Base-by-base conservation (phyloP, 2,329 filamentous ascomycete species). In the Aureobasidium sp. region DNA sequence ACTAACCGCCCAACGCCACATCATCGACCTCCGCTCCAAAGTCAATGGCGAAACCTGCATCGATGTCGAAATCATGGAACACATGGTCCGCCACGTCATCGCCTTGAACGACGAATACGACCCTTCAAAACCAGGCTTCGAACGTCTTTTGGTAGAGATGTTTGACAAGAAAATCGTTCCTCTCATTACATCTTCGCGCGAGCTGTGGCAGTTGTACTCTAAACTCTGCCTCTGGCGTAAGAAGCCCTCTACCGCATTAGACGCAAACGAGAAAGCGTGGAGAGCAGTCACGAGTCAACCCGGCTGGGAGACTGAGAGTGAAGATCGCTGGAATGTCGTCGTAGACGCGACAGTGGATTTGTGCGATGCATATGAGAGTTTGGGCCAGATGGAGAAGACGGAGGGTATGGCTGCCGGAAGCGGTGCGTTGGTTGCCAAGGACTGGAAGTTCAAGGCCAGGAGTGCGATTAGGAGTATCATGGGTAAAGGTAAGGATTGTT, bases 251-350 rank as follows among this genome's bases (percentile, higher is more conserved):
- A 83, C 83, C 1, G 88, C 90, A 4, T 75, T 97, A 1, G 86
- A 90, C 5, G 88, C 88, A 1, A 81, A 90, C 25, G 93, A 97
- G 70, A 90, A 91, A 65, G 88, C 85, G 0, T 98, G 91, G 90
- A 80, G 93, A 2, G 82, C 86, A 0, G 80, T 85, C 0, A 73
- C 79, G 0, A 74, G 76, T 47, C 70, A 79, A 60, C 74, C 80
- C 0, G 73, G 74, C 3, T 76, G 71, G 70, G 74, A 77, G 58
- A 74, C 79, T 24, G 79, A 80, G 35, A 79, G 82, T 12, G 74
- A 78, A 58, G 75, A 75, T 38, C 79, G 79, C 16, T 95, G 88
- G 87, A 72, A 81, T 55, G 75, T 76, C 1, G 81, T 94, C 4
- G 88, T 94, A 2, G 76, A 81, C 57, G 80, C 88, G 48, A 97